phyloP scores from a whole-genome alignment of 805 yeast genomes.

The Cyberlindnera subsufficiens region DNA sequence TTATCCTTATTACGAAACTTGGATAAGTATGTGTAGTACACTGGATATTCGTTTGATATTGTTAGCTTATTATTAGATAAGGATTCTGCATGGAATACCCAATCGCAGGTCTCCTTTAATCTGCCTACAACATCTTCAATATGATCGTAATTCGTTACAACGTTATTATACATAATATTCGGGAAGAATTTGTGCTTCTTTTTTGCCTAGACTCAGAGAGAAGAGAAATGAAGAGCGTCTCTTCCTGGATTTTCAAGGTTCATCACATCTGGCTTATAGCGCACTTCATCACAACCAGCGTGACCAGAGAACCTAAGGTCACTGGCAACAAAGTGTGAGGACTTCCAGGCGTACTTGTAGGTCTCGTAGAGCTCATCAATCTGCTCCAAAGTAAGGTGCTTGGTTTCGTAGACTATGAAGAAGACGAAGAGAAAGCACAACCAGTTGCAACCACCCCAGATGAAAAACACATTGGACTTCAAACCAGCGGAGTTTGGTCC shows the following conservation, averaged over 20 bases:
- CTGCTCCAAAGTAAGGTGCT: conserved; percentile 61
- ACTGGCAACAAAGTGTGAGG: conserved; percentile 25
- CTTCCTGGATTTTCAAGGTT: conserved; percentile 9
- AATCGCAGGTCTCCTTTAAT: too few relatives aligned
- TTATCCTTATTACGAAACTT: too few relatives aligned
- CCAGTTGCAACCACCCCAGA: conserved; percentile 67
- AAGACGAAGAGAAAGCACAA: conserved; percentile 51
- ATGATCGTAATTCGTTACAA: too few relatives aligned
- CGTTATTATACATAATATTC: too few relatives aligned
- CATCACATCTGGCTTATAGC: conserved; percentile 7
- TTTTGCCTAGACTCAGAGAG: neutral
- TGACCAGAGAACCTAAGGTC: conserved; percentile 28
- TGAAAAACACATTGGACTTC: conserved; percentile 60
- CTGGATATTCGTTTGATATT: too few relatives aligned
- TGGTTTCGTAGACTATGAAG: conserved; percentile 57
- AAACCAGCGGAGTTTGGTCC: conserved; percentile 56
- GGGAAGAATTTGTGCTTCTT: too few relatives aligned
- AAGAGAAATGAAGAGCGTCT: conserved; percentile 1
- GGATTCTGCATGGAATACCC: too few relatives aligned
- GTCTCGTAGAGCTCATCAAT: conserved; percentile 51
- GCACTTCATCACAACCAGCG: conserved; percentile 13
- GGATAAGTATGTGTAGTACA: too few relatives aligned
- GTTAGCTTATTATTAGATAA: too few relatives aligned
- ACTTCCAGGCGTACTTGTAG: conserved; percentile 28
- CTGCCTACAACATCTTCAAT: too few relatives aligned